These are phyloP conservation scores for Talaromyces sp. DNA, from an alignment of 2,329 filamentous ascomycete species.

Conservation along the genomic window DNA sequence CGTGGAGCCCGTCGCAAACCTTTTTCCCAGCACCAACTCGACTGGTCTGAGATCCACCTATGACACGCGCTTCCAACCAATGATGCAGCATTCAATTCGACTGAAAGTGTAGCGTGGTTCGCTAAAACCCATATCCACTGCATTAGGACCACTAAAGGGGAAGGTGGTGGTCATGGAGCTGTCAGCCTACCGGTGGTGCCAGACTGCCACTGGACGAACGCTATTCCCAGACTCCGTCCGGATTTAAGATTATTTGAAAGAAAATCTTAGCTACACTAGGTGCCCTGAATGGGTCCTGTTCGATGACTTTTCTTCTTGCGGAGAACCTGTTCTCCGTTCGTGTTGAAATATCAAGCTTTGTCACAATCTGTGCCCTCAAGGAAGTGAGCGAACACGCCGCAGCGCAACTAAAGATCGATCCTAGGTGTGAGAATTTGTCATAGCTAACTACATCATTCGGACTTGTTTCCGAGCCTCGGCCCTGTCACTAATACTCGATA, in stretches of 20 bases:
- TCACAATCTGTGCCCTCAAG: neutral
- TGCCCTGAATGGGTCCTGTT: neutral
- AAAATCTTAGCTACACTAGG: neutral
- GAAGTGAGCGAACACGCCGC: neutral
- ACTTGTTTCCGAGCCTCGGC: slow-evolving; percentile 5
- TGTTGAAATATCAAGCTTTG: neutral
- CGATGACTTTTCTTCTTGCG: neutral
- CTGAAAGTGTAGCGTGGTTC: neutral
- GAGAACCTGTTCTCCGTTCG: neutral
- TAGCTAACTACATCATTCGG: neutral
- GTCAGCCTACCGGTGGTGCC: neutral
- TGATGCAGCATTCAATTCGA: neutral
- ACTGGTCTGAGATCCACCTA: neutral
- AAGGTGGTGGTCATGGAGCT: neutral
- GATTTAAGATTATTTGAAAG: neutral
- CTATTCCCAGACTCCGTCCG: neutral
- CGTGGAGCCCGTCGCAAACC: slow-evolving; percentile 2
- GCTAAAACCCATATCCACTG: neutral
- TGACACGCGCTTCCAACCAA: neutral
- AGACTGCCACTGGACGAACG: neutral
- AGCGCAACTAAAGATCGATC: neutral
- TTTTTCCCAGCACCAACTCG: neutral
- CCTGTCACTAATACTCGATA: neutral
- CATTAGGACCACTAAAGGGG: neutral
- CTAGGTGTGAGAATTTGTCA: neutral